phyloP scores from a whole-genome alignment of 768 basidiomycete species.

The Tricholoma furcatifolium region DNA sequence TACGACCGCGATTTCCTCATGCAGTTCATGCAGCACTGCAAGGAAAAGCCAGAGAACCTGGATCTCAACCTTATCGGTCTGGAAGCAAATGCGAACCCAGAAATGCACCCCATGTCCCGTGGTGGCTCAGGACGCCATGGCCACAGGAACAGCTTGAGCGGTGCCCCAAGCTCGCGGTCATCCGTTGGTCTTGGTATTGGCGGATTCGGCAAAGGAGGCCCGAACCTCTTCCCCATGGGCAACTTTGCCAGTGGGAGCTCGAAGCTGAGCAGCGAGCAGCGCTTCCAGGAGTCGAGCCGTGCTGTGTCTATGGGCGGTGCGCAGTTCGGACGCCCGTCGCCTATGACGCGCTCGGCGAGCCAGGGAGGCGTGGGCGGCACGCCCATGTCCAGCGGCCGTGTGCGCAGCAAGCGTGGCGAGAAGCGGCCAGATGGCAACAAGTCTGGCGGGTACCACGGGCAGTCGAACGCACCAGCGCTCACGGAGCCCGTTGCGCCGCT shows the following conservation, averaged over 20 bases:
- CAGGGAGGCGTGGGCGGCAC: conserved; percentile 56
- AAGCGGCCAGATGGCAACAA: conserved; percentile 63
- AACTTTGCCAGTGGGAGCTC: conserved; percentile 49
- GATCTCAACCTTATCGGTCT: conserved; percentile 90
- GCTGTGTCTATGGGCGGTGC: conserved; percentile 57
- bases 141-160: conserved; percentile 41
- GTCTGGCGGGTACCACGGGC: conserved; percentile 31
- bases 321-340: conserved; percentile 51
- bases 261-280: conserved; percentile 72
- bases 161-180: conserved; percentile 46
- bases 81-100: conserved; percentile 60
- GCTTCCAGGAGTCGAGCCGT: conserved; percentile 50
- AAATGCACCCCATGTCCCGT: conserved; percentile 46
- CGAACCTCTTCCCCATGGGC: conserved; percentile 58
- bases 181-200: conserved; percentile 42
- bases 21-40: conserved; percentile 94
- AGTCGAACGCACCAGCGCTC: conserved; percentile 23
- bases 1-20: conserved; percentile 98
- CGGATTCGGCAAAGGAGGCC: conserved; percentile 49
- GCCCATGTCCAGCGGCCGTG: conserved; percentile 54
- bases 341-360: conserved; percentile 70
- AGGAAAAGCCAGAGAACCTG: conserved; percentile 89
- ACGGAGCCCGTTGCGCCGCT: conserved; percentile 78
- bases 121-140: conserved; percentile 61
- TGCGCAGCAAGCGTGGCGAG: conserved; percentile 82